phyloP scores from a whole-genome alignment of 345 rosid genomes.

The Ricinus communis region DNA sequence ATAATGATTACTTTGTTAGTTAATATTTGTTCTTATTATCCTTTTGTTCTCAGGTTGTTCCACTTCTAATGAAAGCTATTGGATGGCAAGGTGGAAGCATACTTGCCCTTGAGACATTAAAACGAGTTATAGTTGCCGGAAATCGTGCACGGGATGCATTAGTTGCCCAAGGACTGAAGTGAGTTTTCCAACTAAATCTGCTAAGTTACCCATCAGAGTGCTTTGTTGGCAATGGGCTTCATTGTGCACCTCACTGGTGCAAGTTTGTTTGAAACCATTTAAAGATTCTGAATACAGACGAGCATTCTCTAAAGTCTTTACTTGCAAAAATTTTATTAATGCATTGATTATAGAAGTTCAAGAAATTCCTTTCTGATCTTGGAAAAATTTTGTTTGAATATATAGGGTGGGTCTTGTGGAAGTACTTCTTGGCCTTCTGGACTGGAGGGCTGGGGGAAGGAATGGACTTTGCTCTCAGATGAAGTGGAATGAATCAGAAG shows the following conservation, averaged over 20 bases:
- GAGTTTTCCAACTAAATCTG: constrained; percentile 24
- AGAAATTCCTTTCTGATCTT: not conserved
- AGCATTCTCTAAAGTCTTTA: not conserved
- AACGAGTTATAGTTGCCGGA: constrained; percentile 95
- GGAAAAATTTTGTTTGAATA: not conserved
- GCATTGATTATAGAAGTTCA: not conserved
- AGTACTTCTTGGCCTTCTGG: constrained; percentile 95
- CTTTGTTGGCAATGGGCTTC: constrained; percentile 2
- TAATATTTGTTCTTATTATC: not conserved
- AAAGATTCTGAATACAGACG: not conserved
- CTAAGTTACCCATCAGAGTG: not conserved
- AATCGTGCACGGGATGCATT: constrained; percentile 98
- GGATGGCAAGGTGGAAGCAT: constrained; percentile 99
- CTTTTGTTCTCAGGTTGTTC: constrained; percentile 69
- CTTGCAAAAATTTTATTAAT: not conserved
- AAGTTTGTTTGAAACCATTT: not conserved
- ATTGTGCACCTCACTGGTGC: not conserved
- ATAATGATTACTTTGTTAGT: not conserved
- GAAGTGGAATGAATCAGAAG: constrained; percentile 99
- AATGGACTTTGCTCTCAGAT: constrained; percentile 82
- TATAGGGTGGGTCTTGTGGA: constrained; percentile 93
- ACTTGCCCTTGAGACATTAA: constrained; percentile 92
- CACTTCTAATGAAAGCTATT: constrained; percentile 98
- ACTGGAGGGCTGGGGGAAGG: constrained; percentile 95
- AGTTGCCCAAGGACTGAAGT: constrained; percentile 98